These are phyloP conservation scores for Dimocarpus longan DNA, from an alignment of 345 rosid genomes.

Conservation along the genomic window DNA sequence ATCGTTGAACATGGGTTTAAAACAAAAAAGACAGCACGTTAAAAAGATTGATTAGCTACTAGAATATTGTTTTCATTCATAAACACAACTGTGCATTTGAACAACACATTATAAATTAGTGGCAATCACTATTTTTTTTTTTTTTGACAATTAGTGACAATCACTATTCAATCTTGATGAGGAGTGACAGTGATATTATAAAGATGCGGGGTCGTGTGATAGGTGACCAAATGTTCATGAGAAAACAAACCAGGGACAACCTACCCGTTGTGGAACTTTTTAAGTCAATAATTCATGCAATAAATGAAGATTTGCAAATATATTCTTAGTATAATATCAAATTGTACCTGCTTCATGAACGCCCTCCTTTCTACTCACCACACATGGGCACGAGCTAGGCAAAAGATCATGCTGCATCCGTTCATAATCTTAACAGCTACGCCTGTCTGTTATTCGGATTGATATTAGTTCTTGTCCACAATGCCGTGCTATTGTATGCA, in stretches of 20 bases:
- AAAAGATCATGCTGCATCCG: neutral
- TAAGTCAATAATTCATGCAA: slow-evolving; percentile 1
- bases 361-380: neutral
- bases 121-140: neutral
- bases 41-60: neutral
- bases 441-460: neutral
- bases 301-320: neutral
- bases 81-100: neutral
- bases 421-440: neutral
- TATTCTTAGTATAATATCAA: neutral
- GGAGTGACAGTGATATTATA: neutral
- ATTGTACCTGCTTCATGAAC: slow-evolving; percentile 9
- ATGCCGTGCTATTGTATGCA: neutral
- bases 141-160: neutral
- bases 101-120: neutral
- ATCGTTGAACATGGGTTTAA: neutral
- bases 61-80: neutral
- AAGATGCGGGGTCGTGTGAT: neutral
- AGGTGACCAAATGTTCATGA: neutral
- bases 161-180: neutral
- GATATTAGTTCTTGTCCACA: neutral
- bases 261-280: neutral
- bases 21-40: neutral
- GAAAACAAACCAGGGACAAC: neutral
- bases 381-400: neutral